phyloP scores from a whole-genome alignment of 805 yeast species.

The Candida vartiovaarae region DNA sequence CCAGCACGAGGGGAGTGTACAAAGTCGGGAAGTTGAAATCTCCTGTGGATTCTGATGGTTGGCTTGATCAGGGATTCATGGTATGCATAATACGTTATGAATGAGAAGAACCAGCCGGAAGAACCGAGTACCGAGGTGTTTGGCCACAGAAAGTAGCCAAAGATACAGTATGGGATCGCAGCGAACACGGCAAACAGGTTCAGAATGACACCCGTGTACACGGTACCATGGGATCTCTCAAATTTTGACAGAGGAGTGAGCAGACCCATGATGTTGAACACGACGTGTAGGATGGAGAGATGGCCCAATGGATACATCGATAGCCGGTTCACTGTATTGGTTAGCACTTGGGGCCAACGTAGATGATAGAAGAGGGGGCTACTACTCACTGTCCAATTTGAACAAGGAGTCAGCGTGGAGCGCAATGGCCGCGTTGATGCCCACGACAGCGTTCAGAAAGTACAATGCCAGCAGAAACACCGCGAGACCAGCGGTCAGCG shows the following conservation, averaged over 20 bases:
- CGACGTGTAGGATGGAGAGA: conserved; percentile 49
- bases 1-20: conserved; percentile 45
- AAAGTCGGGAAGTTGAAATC: conserved; percentile 50
- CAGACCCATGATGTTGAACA: conserved; percentile 50
- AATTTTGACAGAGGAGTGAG: conserved; percentile 55
- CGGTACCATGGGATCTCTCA: conserved; percentile 74
- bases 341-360: not conserved
- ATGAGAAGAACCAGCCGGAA: conserved; percentile 66
- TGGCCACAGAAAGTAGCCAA: conserved; percentile 40
- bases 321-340: conserved; percentile 18
- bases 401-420: conserved; percentile 52
- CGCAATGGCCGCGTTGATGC: conserved; percentile 33
- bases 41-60: conserved; percentile 32
- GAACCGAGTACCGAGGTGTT: conserved; percentile 54
- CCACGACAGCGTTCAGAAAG: conserved; percentile 25
- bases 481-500: conserved; percentile 54
- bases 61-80: conserved; percentile 36
- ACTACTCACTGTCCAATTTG: conserved; percentile 25
- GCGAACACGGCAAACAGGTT: conserved; percentile 65
- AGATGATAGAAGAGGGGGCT: not conserved
- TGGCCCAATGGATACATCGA: conserved; percentile 74
- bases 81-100: conserved; percentile 55
- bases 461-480: conserved; percentile 45
- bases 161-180: conserved; percentile 32
- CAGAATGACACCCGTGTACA: conserved; percentile 74